A percentile compares a stretch with the other conserved stretches of the same genome.
Conservation (phyloP, 140 eudicot species). For the Ambrosia hybrid region DNA sequence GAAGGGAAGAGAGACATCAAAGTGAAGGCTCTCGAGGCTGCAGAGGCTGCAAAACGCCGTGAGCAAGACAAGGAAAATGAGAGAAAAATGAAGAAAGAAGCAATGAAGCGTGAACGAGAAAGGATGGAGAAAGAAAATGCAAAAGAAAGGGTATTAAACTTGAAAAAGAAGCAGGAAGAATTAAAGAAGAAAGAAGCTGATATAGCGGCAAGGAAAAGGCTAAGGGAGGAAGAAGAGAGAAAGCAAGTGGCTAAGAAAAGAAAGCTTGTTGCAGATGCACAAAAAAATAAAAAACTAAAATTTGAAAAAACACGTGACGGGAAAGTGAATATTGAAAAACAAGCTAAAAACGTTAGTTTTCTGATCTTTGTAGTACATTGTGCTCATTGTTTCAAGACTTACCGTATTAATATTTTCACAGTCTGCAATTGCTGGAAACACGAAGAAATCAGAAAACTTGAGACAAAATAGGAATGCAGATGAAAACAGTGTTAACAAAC, state of each 20-base stretch:
- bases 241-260: too few relatives aligned
- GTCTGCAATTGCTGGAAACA: conserved; percentile 26
- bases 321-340: conserved; percentile 23
- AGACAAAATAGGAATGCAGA: background rate
- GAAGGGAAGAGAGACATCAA: conserved; percentile 81
- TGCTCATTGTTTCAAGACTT: conserved; percentile 17
- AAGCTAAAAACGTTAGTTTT: conserved; percentile 32
- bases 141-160: conserved; percentile 53
- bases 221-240: conserved; percentile 22
- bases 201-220: conserved; percentile 63
- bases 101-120: conserved; percentile 72
- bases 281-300: conserved; percentile 30
- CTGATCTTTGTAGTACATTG: background rate
- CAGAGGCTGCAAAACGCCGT: conserved; percentile 81
- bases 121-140: conserved; percentile 67
- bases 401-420: conserved; percentile 22
- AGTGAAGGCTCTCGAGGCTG: conserved; percentile 84
- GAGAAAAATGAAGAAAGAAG: conserved; percentile 77
- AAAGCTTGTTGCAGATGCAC: too few relatives aligned
- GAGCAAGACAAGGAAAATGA: conserved; percentile 70
- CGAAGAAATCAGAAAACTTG: conserved; percentile 37
- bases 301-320: too few relatives aligned
- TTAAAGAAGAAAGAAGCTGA: conserved; percentile 77
- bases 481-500: too few relatives aligned
- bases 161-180: conserved; percentile 61